phyloP scores from a whole-genome alignment of 2,329 filamentous ascomycete species.

The Geosmithia flava region DNA sequence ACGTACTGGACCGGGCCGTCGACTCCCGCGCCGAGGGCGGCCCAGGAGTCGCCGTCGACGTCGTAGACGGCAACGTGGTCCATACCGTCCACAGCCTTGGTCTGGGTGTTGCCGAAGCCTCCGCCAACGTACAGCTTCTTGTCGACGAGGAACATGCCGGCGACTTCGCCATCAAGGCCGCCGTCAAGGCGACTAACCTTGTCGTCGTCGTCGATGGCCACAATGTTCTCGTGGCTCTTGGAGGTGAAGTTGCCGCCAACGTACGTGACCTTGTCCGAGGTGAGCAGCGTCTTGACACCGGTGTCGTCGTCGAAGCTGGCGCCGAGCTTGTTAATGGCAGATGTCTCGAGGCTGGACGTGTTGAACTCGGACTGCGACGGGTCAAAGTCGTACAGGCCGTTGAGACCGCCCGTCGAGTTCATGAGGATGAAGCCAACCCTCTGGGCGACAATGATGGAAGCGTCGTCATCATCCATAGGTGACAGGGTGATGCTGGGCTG shows the following conservation, averaged over 20 bases:
- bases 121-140: constrained; percentile 70
- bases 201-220: constrained; percentile 55
- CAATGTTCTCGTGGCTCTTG: constrained; percentile 58
- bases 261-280: constrained; percentile 53
- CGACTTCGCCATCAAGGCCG: constrained; percentile 72
- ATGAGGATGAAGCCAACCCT: constrained; percentile 66
- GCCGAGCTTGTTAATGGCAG: constrained; percentile 66
- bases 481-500: constrained; percentile 69
- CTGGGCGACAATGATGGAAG: constrained; percentile 78
- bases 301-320: constrained; percentile 55
- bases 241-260: constrained; percentile 79
- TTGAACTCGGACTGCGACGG: constrained; percentile 41
- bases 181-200: constrained; percentile 50
- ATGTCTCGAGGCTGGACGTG: constrained; percentile 52
- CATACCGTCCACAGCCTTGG: constrained; percentile 49
- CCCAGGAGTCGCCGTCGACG: constrained; percentile 56
- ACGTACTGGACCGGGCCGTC: constrained; percentile 66
- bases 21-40: constrained; percentile 71
- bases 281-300: constrained; percentile 55
- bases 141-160: constrained; percentile 54
- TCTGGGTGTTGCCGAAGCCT: constrained; percentile 63
- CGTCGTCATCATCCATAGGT: constrained; percentile 50
- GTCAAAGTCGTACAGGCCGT: constrained; percentile 83
- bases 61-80: constrained; percentile 70
- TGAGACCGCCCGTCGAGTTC: constrained; percentile 67